Conservation (phyloP, 2,329 filamentous ascomycete species). For the Chalaropsis thielavioides region DNA sequence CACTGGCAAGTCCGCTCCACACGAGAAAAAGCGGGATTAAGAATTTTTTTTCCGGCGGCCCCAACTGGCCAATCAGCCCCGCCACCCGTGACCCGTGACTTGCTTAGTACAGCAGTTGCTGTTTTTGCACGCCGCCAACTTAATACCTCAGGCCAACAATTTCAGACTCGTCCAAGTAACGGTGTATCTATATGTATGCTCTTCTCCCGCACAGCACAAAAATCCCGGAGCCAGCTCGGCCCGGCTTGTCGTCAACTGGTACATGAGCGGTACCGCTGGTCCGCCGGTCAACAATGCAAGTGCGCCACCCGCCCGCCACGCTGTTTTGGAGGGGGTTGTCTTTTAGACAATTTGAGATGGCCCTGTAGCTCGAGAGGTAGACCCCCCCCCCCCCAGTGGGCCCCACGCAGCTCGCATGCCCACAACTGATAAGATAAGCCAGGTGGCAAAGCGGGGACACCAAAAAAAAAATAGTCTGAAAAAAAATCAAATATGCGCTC, state of each 20-base stretch:
- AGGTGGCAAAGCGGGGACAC: constrained; percentile 14
- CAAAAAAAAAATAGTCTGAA: constrained; percentile 17
- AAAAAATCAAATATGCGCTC: constrained; percentile 12
- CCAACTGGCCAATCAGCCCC: background rate
- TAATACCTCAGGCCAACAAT: background rate
- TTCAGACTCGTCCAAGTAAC: background rate
- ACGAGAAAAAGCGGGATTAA: background rate
- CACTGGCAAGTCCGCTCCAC: background rate
- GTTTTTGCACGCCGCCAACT: background rate
- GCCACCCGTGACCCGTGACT: no score
- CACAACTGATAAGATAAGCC: constrained; percentile 21
- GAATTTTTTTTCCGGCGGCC: background rate
- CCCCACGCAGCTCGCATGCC: background rate
- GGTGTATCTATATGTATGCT: no score
- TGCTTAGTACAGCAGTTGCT: background rate
- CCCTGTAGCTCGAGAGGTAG: background rate
- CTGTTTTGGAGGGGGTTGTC: constrained; percentile 8
- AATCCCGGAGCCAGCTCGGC: background rate
- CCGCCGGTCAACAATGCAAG: background rate
- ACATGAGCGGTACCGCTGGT: background rate
- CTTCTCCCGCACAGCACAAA: no score
- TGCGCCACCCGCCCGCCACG: background rate
- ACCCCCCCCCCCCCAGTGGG: background rate
- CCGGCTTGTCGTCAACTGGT: no score
- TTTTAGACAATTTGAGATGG: background rate